These are phyloP conservation scores for Salicornia ramosissima DNA, from an alignment of 148 eudicot genomes.

Conservation along the genomic window DNA sequence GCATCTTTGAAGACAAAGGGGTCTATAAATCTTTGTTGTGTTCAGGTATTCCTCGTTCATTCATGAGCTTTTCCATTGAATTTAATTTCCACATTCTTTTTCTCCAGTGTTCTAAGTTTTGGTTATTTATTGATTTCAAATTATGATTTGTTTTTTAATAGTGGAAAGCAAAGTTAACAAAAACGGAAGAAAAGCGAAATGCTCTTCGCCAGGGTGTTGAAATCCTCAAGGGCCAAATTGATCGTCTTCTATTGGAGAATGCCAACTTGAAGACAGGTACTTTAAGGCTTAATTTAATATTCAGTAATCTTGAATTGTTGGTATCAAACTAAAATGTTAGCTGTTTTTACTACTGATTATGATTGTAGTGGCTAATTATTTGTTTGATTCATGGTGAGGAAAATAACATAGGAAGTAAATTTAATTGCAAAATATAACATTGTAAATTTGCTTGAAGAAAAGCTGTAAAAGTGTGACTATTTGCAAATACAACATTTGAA, in stretches of 20 bases:
- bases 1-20: constrained; percentile 6
- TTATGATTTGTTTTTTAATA: constrained; percentile 16
- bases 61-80: neutral
- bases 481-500: neutral
- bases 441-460: no score
- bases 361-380: neutral
- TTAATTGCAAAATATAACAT: no score
- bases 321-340: no score
- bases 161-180: constrained; percentile 33
- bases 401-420: neutral
- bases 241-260: constrained; percentile 35
- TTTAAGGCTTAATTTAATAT: neutral
- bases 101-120: neutral
- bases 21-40: constrained; percentile 41
- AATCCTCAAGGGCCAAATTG: constrained; percentile 31
- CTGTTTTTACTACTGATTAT: neutral
- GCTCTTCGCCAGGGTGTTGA: constrained; percentile 38
- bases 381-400: neutral
- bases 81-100: neutral
- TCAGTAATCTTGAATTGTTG: neutral
- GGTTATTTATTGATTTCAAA: neutral
- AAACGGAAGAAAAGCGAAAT: constrained; percentile 28
- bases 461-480: neutral
- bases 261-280: constrained; percentile 41
- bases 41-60: constrained; percentile 26